Base-by-base conservation (phyloP, 179 eudicot genomes). In the Heliamphora ciliata region DNA sequence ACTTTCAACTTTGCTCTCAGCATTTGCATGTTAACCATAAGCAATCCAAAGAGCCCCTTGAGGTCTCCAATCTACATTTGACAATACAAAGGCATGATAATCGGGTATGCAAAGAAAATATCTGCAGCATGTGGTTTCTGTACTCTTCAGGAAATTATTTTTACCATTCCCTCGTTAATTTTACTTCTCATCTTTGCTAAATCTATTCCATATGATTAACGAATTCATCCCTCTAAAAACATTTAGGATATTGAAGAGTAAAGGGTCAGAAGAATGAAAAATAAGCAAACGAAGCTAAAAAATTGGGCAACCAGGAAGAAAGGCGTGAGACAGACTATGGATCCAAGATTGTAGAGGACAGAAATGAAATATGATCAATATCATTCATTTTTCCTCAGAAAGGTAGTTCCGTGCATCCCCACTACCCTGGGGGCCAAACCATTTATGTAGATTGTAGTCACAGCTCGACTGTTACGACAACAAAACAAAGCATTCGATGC, bases 41-140 rank as follows among this genome's bases (percentile, higher is more conserved):
- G 74, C 85, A 95, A 87, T 58, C 98, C 98, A 77, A 91, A 91
- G 2, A 94, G 55, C 64, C 98, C 98, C 81, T 91, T 95, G 65
- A 95, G 91, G 81, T 95, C 98, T 71, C 97, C 98, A 87, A 95
- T 82, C 98, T 95, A 95, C 85, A 86, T 66, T 79, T 77, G 48
- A 82, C 6, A 63, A n/a, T 51, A 71, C n/a, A 71, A 40, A 50
- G 17, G 31, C 17, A 83, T 1, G 44, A 50, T 44, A 4, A 15
- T 15, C 50, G 48, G 47, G 21, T 65, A n/a, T 5, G 65, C 17
- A 51, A 65, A 65, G 58, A 60, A 60, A 47, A 58, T 5, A 17
- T 17, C n/a, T 55, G 79, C 50, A 1, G 4, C 10, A 17, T 9
- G 51, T 77, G 51, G 4, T 58, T 76, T 31, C 15, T 47, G 17